Percentiles rank a stretch among this genome's conserved stretches.
These are phyloP conservation scores for Cicer pinnatifidum DNA, from an alignment of 306 rosid species.

Conservation along the genomic window DNA sequence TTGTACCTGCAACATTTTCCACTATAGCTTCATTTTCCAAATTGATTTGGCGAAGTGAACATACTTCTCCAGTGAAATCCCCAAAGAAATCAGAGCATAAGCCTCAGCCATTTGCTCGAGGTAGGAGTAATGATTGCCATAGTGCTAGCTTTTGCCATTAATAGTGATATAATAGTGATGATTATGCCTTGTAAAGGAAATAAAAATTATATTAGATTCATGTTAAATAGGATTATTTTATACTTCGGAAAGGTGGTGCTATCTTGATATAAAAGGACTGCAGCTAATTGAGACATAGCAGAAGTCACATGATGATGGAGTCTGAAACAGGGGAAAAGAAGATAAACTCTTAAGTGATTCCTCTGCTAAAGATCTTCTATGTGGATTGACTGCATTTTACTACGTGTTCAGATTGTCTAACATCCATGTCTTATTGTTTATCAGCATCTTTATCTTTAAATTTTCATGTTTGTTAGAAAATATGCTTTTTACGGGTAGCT, in stretches of 20 bases:
- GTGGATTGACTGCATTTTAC: slow-evolving; percentile 8
- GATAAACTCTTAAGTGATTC: slow-evolving; percentile 19
- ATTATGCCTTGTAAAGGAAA: slow-evolving; percentile 20
- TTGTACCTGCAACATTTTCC: slow-evolving; percentile 88
- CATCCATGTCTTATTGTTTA: not conserved
- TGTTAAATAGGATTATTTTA: slow-evolving; percentile 29
- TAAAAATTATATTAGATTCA: not conserved
- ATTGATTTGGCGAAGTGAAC: slow-evolving; percentile 85
- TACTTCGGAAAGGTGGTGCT: not conserved
- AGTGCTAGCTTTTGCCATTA: slow-evolving; percentile 24
- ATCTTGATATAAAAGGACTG: slow-evolving; percentile 12
- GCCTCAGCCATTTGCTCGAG: slow-evolving; percentile 87
- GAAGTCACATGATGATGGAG: not conserved
- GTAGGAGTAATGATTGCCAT: slow-evolving; percentile 50
- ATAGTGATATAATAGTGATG: slow-evolving; percentile 28
- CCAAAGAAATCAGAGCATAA: slow-evolving; percentile 64
- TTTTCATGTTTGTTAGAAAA: slow-evolving; percentile 14
- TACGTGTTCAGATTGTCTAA: not conserved
- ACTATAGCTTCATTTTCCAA: slow-evolving; percentile 89
- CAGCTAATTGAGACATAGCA: slow-evolving; percentile 22
- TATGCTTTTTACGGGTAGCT: not conserved
- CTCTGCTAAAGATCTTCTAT: slow-evolving; percentile 21
- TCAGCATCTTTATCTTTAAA: not conserved
- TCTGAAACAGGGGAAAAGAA: slow-evolving; percentile 1
- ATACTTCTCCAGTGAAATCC: slow-evolving; percentile 61